A percentile compares a stretch with the other conserved stretches of the same genome.
These are phyloP conservation scores for Aspergillus tamarii DNA, from an alignment of 2,329 filamentous ascomycete species.

Conservation along the genomic window DNA sequence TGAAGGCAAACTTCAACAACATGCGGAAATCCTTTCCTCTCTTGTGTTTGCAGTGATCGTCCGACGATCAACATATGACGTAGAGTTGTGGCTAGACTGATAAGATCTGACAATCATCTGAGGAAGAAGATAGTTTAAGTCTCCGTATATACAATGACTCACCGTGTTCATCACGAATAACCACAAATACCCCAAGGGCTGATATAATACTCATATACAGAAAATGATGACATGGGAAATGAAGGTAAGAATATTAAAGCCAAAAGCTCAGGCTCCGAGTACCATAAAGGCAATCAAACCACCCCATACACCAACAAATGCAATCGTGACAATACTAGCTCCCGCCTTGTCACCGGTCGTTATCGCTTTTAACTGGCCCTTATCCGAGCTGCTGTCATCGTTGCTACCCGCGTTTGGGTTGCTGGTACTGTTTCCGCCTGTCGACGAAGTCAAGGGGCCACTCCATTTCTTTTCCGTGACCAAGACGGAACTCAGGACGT, in stretches of 20 bases:
- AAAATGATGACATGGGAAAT: not conserved
- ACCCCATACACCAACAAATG: slow-evolving; percentile 33
- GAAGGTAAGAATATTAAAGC: not conserved
- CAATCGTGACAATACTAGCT: slow-evolving; percentile 42
- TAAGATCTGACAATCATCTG: not conserved
- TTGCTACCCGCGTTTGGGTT: slow-evolving; percentile 39
- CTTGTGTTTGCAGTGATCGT: not conserved
- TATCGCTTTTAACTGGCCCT: slow-evolving; percentile 18
- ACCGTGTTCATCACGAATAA: not conserved
- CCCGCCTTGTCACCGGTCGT: slow-evolving; percentile 42
- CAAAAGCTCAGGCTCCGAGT: not conserved
- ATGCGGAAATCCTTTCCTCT: no score
- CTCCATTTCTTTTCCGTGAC: slow-evolving; percentile 51
- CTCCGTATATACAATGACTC: not conserved
- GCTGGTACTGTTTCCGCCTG: slow-evolving; percentile 58
- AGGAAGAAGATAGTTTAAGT: not conserved
- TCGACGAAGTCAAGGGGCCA: slow-evolving; percentile 42
- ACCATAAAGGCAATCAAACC: slow-evolving; percentile 30
- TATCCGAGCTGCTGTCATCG: slow-evolving; percentile 1
- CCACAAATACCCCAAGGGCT: not conserved
- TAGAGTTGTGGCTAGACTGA: not conserved
- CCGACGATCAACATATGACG: not conserved
- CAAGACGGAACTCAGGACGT: slow-evolving; percentile 65
- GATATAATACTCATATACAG: not conserved
- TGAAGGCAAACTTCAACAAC: not conserved